phyloP scores from a whole-genome alignment of 2,329 filamentous ascomycete species.

The Neurospora sp. region DNA sequence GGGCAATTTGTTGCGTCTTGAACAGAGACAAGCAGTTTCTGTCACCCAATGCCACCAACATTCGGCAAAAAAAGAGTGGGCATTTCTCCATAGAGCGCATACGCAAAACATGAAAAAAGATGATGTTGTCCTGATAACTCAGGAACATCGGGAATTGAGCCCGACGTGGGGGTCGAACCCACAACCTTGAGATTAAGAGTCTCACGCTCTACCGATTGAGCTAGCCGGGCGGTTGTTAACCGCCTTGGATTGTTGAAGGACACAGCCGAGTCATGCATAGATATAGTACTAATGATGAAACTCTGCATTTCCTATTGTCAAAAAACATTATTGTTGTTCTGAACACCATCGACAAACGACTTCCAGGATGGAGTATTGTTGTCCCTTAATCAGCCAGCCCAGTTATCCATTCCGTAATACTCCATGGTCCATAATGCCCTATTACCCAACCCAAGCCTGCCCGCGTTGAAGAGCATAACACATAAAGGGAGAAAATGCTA shows the following conservation, averaged over 20 bases:
- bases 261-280: background rate
- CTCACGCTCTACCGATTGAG: constrained; percentile 67
- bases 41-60: background rate
- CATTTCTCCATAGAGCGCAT: background rate
- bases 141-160: background rate
- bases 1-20: background rate
- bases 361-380: background rate
- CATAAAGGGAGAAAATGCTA: background rate
- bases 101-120: background rate
- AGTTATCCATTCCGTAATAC: background rate
- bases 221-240: constrained; percentile 39
- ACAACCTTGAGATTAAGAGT: constrained; percentile 41
- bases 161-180: background rate
- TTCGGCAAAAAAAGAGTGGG: background rate
- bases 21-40: background rate
- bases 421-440: background rate
- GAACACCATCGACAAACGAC: background rate
- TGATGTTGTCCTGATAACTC: background rate
- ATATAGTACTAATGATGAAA: background rate
- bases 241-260: background rate
- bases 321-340: background rate
- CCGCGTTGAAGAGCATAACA: background rate
- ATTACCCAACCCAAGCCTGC: background rate
- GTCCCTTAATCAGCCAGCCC: background rate
- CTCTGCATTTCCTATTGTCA: background rate